Evolutionary conservation across 2,329 filamentous ascomycete species (phyloP), one percentile per base, ranked within the genome.

Genomic region (Paramyrothecium roridum): DNA sequence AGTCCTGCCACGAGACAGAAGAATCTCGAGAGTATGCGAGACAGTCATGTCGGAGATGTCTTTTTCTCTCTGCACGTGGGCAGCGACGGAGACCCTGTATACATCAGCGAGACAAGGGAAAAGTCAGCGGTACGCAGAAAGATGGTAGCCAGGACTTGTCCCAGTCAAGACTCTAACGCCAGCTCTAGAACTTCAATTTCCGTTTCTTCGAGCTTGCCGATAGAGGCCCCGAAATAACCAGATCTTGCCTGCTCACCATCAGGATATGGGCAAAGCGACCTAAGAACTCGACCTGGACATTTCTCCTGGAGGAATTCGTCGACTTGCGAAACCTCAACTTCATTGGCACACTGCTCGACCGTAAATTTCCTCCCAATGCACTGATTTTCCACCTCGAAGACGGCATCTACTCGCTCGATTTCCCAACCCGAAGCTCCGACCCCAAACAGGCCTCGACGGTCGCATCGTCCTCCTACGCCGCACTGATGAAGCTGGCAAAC

Each of bases 21-120:
- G 70, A 88, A 86, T 67, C 76, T 96, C 46, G 89, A 95, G 70
- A 81, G 87, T 61, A 82, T 90, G 8, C 84, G 89, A 26, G 84
- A 86, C 52, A 83, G 80, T 63, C 81, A 85, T 52, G 86, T 95
- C 73, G 91, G 88, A n/a, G 89, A 97, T 73, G 86, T 88, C 17
- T 97, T 96, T 80, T 95, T 96, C 71, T 90, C 91, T 3, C 69
- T 97, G 52, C 93, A 97, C 70, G 83, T 87, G 48, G 76, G 83
- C 1, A 82, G 75, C 3, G 73, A 85, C 52, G 73, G 80, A 49
- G 87, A 91, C 17, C 92, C 93, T 0, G 75, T 97, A n/a, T 97
- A 97, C 70, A 84, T 96, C 64, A 96, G 92, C 66, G 93, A 98
- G 73, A 79, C 89, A 21, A 83, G 87, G 26, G 83, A 89, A 62